A percentile compares a stretch with the other conserved stretches of the same genome.
phyloP scores from a whole-genome alignment of 2,329 filamentous ascomycete genomes.

The Pyrenophora teres region DNA sequence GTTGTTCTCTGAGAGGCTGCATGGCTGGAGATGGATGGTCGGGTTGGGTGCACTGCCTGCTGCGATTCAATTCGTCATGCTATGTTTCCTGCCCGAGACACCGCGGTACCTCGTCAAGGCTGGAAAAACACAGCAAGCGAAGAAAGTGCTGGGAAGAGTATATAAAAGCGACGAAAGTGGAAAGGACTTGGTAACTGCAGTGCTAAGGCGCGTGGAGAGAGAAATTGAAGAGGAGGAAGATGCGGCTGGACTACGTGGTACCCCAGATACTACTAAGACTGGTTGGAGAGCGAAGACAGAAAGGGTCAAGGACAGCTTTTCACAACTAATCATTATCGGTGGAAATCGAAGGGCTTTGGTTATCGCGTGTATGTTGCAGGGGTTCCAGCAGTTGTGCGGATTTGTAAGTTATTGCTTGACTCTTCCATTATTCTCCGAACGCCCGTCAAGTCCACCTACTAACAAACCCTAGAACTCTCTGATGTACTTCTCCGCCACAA shows the following conservation, averaged over 20 bases:
- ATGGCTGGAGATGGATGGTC: slow-evolving; percentile 89
- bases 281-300: slow-evolving; percentile 47
- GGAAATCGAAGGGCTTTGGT: slow-evolving; percentile 74
- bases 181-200: slow-evolving; percentile 58
- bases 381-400: slow-evolving; percentile 81
- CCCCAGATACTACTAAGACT: slow-evolving; percentile 36
- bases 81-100: slow-evolving; percentile 81
- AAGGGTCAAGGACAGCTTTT: slow-evolving; percentile 60
- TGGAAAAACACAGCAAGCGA: slow-evolving; percentile 64
- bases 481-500: slow-evolving; percentile 56
- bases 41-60: slow-evolving; percentile 82
- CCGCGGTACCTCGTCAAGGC: slow-evolving; percentile 83
- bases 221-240: slow-evolving; percentile 75
- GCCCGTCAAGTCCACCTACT: not conserved
- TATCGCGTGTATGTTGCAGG: slow-evolving; percentile 86
- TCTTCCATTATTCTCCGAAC: not conserved
- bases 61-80: slow-evolving; percentile 67
- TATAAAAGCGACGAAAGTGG: slow-evolving; percentile 54
- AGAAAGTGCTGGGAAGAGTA: slow-evolving; percentile 65
- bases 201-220: slow-evolving; percentile 71
- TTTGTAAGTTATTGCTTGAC: slow-evolving; percentile 38
- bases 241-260: slow-evolving; percentile 47
- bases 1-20: slow-evolving; percentile 61
- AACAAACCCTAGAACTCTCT: slow-evolving; percentile 46
- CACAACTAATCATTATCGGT: slow-evolving; percentile 49